Evolutionary conservation across 1,284 basidiomycete genomes (phyloP), one percentile per base, ranked within the genome.

Genomic region (Peniophora sp.): DNA sequence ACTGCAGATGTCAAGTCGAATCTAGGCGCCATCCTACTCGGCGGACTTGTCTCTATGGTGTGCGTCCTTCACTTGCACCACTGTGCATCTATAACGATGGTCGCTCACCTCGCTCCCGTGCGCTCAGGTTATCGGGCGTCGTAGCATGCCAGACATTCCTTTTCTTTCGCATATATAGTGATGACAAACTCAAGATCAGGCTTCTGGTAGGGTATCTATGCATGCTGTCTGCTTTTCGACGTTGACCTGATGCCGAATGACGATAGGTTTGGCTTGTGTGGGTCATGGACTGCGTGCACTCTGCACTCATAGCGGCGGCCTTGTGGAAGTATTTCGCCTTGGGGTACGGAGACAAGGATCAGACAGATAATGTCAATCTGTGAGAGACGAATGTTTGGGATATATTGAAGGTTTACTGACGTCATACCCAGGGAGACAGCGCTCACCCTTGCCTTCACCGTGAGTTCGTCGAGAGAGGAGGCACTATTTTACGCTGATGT

Each of bases 81-180:
- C n/a, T n/a, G n/a, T n/a, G n/a, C n/a, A n/a, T n/a, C n/a, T n/a
- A n/a, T n/a, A n/a, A n/a, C n/a, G n/a, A n/a, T n/a, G n/a, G n/a
- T n/a, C n/a, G n/a, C 6, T 12, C 27, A 32, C 12, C 12, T 32
- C 27, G 27, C 27, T n/a, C n/a, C n/a, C n/a, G n/a, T 5, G 12
- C 27, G 27, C 5, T 12, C 32, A 55, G 54, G 6, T 42, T 57
- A 3, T 53, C 52, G 3, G 54, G 54, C 22, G 49, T 55, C 18
- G 50, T 52, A 14, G 45, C 35, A 32, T 43, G 55, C 24, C 55
- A 57, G 35, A 52, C 51, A 18, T 57, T 55, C 50, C 24, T 51
- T 14, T 57, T 53, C 43, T 52, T 50, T 10, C 54, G 54, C 17
- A 39, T 51, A 15, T 57, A 55, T 32, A 32, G 27, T 12, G n/a